A percentile compares a stretch with the other conserved stretches of the same genome.
Conservation (phyloP, 495 filamentous ascomycete species). For the Cairneyella variabilis region DNA sequence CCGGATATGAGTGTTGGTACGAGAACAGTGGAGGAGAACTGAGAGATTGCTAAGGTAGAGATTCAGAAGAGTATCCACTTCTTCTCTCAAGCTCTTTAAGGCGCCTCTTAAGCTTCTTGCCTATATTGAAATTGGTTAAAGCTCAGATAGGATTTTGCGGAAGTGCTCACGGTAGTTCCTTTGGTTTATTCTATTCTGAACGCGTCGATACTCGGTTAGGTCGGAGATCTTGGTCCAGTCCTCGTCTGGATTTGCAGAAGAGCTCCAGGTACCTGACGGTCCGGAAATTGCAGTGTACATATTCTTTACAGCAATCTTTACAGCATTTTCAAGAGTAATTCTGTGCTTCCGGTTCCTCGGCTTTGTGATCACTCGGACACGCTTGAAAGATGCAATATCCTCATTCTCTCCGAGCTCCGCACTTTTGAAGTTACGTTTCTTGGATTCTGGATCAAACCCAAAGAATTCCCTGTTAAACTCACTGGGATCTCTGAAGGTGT, state of each 20-base stretch:
- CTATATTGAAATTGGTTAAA: constrained; percentile 39
- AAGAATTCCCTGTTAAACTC: too few relatives aligned
- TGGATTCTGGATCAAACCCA: too few relatives aligned
- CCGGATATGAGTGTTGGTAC: constrained; percentile 67
- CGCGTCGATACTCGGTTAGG: constrained; percentile 85
- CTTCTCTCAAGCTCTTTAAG: constrained; percentile 93
- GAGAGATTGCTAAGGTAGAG: constrained; percentile 51
- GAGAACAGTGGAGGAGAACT: constrained; percentile 68
- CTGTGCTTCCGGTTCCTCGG: too few relatives aligned
- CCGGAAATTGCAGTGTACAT: too few relatives aligned
- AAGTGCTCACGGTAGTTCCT: constrained; percentile 91
- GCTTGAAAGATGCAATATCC: too few relatives aligned
- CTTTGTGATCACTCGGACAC: too few relatives aligned
- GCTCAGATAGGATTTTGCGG: neutral
- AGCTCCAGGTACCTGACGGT: constrained; percentile 96
- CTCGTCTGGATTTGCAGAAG: constrained; percentile 92
- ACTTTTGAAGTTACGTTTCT: too few relatives aligned
- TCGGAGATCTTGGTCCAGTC: constrained; percentile 99
- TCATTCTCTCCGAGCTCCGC: too few relatives aligned
- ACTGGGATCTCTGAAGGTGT: too few relatives aligned
- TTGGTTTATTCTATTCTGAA: constrained; percentile 97
- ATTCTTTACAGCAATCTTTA: too few relatives aligned
- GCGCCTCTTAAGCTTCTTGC: constrained; percentile 98
- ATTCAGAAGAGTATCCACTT: constrained; percentile 76
- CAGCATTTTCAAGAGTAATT: too few relatives aligned